These are phyloP conservation scores for Scheffersomyces parashehatae DNA, from an alignment of 1,139 yeast species.

Conservation along the genomic window DNA sequence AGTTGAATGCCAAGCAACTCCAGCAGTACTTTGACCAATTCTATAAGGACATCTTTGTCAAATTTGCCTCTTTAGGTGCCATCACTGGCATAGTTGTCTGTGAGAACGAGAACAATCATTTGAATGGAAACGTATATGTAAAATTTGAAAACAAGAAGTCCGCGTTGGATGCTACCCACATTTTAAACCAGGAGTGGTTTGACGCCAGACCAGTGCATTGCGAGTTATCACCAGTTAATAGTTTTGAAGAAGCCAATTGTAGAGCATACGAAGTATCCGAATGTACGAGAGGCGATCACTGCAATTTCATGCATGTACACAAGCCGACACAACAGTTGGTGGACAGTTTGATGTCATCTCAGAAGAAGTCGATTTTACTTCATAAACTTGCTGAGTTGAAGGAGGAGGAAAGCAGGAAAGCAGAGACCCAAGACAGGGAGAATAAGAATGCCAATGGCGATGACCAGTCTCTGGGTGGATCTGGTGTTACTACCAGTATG, in stretches of 20 bases:
- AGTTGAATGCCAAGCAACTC: constrained; percentile 39
- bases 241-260: constrained; percentile 75
- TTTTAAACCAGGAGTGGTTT: constrained; percentile 80
- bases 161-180: constrained; percentile 62
- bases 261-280: constrained; percentile 59
- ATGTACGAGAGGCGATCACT: constrained; percentile 77
- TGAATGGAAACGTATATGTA: constrained; percentile 84
- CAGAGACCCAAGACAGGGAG: background rate
- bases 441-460: background rate
- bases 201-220: constrained; percentile 77
- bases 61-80: constrained; percentile 65
- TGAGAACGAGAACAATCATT: constrained; percentile 77
- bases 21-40: constrained; percentile 62
- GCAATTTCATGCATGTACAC: constrained; percentile 85
- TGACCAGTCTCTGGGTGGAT: background rate
- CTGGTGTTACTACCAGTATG: constrained; percentile 14
- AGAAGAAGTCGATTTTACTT: constrained; percentile 29
- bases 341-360: constrained; percentile 38
- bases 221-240: constrained; percentile 75
- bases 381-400: constrained; percentile 13
- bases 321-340: constrained; percentile 51
- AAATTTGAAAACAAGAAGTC: constrained; percentile 54
- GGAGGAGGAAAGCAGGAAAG: background rate
- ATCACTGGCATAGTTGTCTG: constrained; percentile 71
- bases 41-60: constrained; percentile 72